Percentiles rank a stretch among this genome's conserved stretches.
phyloP scores from a whole-genome alignment of 2,329 filamentous ascomycete species.

The Daldinia eschscholtzii region DNA sequence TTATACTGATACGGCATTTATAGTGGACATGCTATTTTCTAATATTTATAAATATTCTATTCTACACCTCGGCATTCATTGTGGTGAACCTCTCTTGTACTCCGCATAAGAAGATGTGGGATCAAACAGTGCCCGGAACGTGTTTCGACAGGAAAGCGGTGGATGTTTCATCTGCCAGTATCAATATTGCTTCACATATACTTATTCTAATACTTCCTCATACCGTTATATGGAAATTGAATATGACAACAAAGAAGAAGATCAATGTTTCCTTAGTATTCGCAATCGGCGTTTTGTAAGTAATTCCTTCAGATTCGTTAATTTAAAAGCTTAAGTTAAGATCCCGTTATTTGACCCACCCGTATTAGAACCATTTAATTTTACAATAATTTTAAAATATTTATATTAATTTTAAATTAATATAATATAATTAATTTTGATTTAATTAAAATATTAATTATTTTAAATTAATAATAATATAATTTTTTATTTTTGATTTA shows the following conservation, averaged over 20 bases:
- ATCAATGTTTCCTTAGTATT: not conserved
- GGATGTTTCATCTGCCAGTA: not conserved
- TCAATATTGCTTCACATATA: conserved; percentile 1
- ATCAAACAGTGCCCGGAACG: not conserved
- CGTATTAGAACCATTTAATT: too few relatives aligned
- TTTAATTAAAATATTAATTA: too few relatives aligned
- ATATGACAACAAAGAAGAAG: not conserved
- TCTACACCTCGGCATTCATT: not conserved
- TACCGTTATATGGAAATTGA: conserved; percentile 5
- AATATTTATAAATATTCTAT: conserved; percentile 3
- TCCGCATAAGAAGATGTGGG: conserved; percentile 5
- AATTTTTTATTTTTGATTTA: too few relatives aligned
- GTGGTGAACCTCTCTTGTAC: not conserved
- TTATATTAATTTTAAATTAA: too few relatives aligned
- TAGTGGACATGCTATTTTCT: conserved; percentile 1
- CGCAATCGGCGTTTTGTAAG: conserved; percentile 7
- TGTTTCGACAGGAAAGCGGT: conserved; percentile 1
- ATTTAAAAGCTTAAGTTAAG: not conserved
- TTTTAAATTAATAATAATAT: too few relatives aligned
- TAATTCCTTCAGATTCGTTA: not conserved
- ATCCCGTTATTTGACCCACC: too few relatives aligned
- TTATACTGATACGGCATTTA: not conserved
- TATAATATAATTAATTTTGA: too few relatives aligned
- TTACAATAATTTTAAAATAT: too few relatives aligned
- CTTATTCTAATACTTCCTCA: conserved; percentile 5